Evolutionary conservation across 805 yeast genomes (phyloP).

Genomic region (Yarrowia sp.): DNA sequence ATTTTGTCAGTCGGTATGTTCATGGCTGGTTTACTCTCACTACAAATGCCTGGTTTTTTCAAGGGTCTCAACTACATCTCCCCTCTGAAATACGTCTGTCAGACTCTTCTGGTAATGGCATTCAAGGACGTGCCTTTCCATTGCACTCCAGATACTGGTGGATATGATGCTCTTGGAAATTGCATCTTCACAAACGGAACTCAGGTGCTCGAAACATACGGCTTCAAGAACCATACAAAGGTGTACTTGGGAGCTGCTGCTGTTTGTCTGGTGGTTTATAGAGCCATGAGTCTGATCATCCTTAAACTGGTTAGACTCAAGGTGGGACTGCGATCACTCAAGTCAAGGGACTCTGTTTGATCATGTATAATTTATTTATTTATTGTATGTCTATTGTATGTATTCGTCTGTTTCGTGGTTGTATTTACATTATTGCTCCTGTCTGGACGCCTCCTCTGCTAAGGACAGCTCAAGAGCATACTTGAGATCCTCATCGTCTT

Average conservation of each 20-base stretch:
- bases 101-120: neutral
- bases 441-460: slow-evolving; percentile 18
- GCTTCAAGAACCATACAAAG: slow-evolving; percentile 38
- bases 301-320: slow-evolving; percentile 34
- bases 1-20: slow-evolving; percentile 68
- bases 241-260: slow-evolving; percentile 34
- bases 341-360: neutral
- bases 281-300: slow-evolving; percentile 33
- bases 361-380: neutral
- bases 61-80: slow-evolving; percentile 71
- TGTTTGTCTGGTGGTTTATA: slow-evolving; percentile 35
- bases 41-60: slow-evolving; percentile 68
- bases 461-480: slow-evolving; percentile 34
- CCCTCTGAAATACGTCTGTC: slow-evolving; percentile 64
- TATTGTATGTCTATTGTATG: neutral
- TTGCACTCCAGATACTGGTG: slow-evolving; percentile 27
- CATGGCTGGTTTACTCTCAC: slow-evolving; percentile 82
- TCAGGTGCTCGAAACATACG: slow-evolving; percentile 54
- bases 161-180: slow-evolving; percentile 36
- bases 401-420: neutral
- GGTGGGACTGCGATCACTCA: slow-evolving; percentile 29
- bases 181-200: slow-evolving; percentile 56
- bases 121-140: slow-evolving; percentile 27
- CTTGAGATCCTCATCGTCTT: slow-evolving; percentile 30
- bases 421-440: neutral